Conservation (phyloP, 441 rosid species). For the Brassica balearica region DNA sequence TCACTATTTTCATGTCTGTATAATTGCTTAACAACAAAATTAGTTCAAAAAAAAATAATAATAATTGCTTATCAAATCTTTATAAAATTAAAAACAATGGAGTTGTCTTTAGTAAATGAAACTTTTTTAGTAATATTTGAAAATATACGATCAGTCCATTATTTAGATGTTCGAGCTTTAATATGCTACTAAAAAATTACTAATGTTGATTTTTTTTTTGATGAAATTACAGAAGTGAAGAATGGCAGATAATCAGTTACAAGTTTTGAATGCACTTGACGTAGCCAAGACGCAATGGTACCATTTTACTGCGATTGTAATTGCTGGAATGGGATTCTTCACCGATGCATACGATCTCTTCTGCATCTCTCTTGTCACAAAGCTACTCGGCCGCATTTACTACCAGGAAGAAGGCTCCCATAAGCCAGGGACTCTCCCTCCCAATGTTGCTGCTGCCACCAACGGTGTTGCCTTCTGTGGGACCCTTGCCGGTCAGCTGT, state of each 20-base stretch:
- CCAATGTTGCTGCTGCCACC: not conserved
- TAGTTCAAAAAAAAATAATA: too few relatives aligned
- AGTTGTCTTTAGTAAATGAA: too few relatives aligned
- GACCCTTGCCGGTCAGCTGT: not conserved
- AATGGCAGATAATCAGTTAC: not conserved
- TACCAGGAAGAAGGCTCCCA: not conserved
- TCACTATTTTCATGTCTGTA: too few relatives aligned
- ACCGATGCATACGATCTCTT: constrained; percentile 12
- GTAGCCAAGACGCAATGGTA: not conserved
- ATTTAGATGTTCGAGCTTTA: not conserved
- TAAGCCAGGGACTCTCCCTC: not conserved
- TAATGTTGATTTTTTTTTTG: not conserved
- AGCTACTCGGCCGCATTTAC: not conserved
- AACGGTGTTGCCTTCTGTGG: not conserved
- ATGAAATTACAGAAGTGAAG: not conserved
- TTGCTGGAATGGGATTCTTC: constrained; percentile 7
- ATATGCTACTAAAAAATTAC: not conserved
- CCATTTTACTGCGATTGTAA: not conserved
- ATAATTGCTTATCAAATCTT: too few relatives aligned
- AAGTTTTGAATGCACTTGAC: constrained; percentile 5
- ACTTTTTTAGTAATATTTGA: not conserved
- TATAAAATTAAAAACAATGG: too few relatives aligned
- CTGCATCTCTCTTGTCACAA: not conserved
- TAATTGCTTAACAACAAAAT: too few relatives aligned
- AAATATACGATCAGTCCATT: not conserved